phyloP scores from a whole-genome alignment of 352 stramenopile species.

The Pythium volutum region DNA sequence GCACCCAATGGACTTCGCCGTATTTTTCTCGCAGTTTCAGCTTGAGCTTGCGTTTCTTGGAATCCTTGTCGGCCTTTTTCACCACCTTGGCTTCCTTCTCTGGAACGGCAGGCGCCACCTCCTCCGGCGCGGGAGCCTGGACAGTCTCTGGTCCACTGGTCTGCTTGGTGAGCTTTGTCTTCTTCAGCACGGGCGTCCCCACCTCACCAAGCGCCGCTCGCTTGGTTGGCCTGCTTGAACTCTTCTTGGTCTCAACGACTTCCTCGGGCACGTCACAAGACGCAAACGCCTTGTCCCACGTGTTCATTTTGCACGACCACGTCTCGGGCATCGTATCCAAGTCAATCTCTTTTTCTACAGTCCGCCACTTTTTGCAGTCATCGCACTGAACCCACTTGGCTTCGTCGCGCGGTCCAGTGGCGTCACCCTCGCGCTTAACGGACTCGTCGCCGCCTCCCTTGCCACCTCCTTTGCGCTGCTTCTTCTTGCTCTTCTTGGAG shows the following conservation, averaged over 20 bases:
- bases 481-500: constrained; percentile 29
- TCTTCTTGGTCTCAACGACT: constrained; percentile 41
- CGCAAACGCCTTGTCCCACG: constrained; percentile 83
- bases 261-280: constrained; percentile 91
- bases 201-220: background rate
- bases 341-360: constrained; percentile 87
- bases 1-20: constrained; percentile 91
- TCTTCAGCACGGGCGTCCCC: constrained; percentile 11
- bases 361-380: constrained; percentile 94
- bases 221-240: constrained; percentile 5
- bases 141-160: background rate
- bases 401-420: constrained; percentile 44
- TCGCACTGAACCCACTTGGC: constrained; percentile 96
- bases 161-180: constrained; percentile 21
- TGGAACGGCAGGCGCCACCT: background rate
- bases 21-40: constrained; percentile 80
- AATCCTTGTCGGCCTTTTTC: constrained; percentile 62
- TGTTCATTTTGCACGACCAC: constrained; percentile 97
- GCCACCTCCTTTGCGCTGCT: constrained; percentile 20
- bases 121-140: background rate
- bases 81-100: constrained; percentile 22
- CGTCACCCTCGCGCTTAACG: constrained; percentile 23
- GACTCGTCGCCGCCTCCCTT: constrained; percentile 12
- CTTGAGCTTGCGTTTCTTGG: constrained; percentile 78
- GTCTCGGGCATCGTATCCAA: constrained; percentile 89